Base-by-base conservation (phyloP, 345 rosid species). In the Camelina hispida region DNA sequence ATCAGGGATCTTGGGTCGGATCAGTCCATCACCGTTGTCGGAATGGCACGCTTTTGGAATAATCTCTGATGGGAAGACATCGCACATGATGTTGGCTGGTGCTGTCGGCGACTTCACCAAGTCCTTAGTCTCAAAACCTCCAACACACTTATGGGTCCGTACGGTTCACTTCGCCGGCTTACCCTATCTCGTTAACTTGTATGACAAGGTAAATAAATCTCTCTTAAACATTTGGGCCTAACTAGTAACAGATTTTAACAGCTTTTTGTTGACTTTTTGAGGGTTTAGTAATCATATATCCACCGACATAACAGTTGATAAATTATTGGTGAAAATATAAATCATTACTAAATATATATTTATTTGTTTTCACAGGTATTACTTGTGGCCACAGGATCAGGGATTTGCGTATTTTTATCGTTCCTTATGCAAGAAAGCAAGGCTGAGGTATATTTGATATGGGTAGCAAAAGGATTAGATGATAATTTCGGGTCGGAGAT, bases 31-130 rank as follows among this genome's bases (percentile, higher is more conserved):
- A 3, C 98, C 96, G 8, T 78, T 93, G 5, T 93, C 93, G 0
- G 98, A 93, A 72, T 93, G 98, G 98, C 98, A 93, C 13, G 93
- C 96, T 16, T 93, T 93, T 23, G 98, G 98, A 7, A 90, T 87
- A 1, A 90, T 93, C 50, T 90, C 96, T 1, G 85, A 89, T 25
- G 86, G 86, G n/a, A 85, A 90, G 81, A 62, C 72, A 4, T 88
- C 83, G 18, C 98, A 93, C 83, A 82, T 90, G 96, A 90, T 93
- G 98, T 83, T 93, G 2, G 93, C 95, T 0, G 96, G 96, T 23
- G 95, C 96, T 7, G 98, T 90, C 4, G 98, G 98, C 0, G 96
- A 93, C 75, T 90, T 87, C 75, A 93, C 96, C 0, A 90, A 84
- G 72, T 86, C 88, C 5, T 62, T 93, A 46, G 88, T 87, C 38